Evolutionary conservation across 768 basidiomycete genomes (phyloP).

Genomic region (Leccinum variicolor): DNA sequence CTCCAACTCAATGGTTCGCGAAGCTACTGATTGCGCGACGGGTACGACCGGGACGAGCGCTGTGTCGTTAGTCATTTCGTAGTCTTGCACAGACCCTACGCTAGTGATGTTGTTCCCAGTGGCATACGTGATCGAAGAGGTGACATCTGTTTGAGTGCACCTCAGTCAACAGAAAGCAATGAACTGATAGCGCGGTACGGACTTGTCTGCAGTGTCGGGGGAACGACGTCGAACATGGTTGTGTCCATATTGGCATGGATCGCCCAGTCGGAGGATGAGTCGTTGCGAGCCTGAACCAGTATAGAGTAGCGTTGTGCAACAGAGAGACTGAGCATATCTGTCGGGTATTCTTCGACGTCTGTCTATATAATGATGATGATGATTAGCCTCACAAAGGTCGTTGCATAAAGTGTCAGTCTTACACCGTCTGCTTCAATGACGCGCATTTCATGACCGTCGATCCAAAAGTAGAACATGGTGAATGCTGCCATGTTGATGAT

Average conservation of each 20-base stretch:
- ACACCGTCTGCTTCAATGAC: conserved; percentile 86
- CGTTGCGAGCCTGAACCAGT: conserved; percentile 87
- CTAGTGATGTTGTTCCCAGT: conserved; percentile 49
- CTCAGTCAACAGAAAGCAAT: background rate
- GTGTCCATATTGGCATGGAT: conserved; percentile 91
- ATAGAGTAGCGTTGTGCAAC: conserved; percentile 94
- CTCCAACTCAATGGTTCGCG: conserved; percentile 65
- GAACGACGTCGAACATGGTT: conserved; percentile 84
- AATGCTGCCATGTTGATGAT: conserved; percentile 83
- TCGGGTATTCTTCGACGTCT: conserved; percentile 71
- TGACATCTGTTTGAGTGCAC: conserved; percentile 53
- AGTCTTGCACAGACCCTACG: conserved; percentile 50
- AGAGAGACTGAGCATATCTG: conserved; percentile 68
- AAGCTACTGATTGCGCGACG: conserved; percentile 47
- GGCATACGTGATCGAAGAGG: conserved; percentile 78
- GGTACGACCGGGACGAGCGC: conserved; percentile 59
- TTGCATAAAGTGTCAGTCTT: conserved; percentile 23
- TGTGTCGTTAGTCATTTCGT: conserved; percentile 64
- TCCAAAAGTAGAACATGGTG: conserved; percentile 79
- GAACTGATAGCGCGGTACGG: conserved; percentile 22
- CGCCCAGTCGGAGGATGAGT: conserved; percentile 79
- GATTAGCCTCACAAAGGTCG: background rate
- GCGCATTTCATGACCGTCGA: conserved; percentile 83
- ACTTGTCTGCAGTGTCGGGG: conserved; percentile 73
- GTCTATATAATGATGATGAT: conserved; percentile 39